These are phyloP conservation scores for Mortierella sp. DNA, from an alignment of 371 early-diverging fungal genomes.

Conservation along the genomic window DNA sequence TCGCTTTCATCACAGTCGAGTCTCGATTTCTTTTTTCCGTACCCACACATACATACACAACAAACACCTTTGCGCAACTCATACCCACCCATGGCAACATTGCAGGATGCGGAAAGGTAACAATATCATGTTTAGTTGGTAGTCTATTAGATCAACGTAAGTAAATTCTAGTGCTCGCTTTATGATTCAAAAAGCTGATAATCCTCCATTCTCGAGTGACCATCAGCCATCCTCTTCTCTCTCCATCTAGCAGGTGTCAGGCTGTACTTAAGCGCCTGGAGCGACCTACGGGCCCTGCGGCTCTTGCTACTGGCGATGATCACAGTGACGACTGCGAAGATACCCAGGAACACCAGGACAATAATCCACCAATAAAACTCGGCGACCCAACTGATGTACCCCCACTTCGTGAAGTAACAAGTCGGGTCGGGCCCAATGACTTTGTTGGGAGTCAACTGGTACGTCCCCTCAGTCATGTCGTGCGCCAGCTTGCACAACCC, in stretches of 20 bases:
- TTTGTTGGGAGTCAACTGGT: constrained; percentile 13
- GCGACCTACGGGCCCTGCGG: not conserved
- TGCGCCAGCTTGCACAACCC: constrained; percentile 27
- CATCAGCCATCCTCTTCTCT: not conserved
- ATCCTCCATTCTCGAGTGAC: too few relatives aligned
- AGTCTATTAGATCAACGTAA: too few relatives aligned
- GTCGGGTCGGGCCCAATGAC: constrained; percentile 15
- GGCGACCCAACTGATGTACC: constrained; percentile 17
- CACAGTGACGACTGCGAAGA: not conserved
- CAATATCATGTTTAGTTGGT: too few relatives aligned
- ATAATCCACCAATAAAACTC: constrained; percentile 28
- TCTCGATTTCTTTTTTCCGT: too few relatives aligned
- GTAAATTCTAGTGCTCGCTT: too few relatives aligned
- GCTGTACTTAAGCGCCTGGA: not conserved
- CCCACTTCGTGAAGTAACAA: constrained; percentile 23
- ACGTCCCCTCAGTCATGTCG: constrained; percentile 14
- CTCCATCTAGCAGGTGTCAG: not conserved
- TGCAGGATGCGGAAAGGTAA: too few relatives aligned
- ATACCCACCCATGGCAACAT: too few relatives aligned
- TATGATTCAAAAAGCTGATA: too few relatives aligned
- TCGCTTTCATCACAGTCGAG: too few relatives aligned
- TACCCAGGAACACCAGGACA: constrained; percentile 12
- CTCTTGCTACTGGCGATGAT: not conserved
- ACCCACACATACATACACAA: too few relatives aligned
- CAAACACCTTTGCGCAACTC: too few relatives aligned